A percentile compares a stretch with the other conserved stretches of the same genome.
These are phyloP conservation scores for Discostella pseudostelligera DNA, from an alignment of 108 stramenopile species.

Conservation along the genomic window DNA sequence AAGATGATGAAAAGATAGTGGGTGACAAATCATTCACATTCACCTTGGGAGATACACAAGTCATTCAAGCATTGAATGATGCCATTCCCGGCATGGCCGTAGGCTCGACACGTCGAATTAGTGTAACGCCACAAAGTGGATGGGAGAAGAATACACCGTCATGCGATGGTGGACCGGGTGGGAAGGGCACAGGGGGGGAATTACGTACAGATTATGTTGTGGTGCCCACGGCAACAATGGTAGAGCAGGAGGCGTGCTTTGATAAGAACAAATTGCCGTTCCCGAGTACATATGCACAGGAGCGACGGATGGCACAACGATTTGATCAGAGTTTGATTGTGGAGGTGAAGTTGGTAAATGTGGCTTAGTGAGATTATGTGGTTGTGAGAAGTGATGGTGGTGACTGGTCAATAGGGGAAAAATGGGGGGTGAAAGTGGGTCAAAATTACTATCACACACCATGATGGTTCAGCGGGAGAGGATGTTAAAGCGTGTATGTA, in stretches of 20 bases:
- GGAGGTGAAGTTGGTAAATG: slow-evolving; percentile 71
- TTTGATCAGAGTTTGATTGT: slow-evolving; percentile 88
- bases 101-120: slow-evolving; percentile 62
- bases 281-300: slow-evolving; percentile 75
- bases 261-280: slow-evolving; percentile 79
- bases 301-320: slow-evolving; percentile 85
- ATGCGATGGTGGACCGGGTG: slow-evolving; percentile 89
- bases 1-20: slow-evolving; percentile 74
- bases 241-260: slow-evolving; percentile 81
- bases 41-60: slow-evolving; percentile 47
- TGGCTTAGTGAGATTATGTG: slow-evolving; percentile 5
- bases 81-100: slow-evolving; percentile 71
- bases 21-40: slow-evolving; percentile 68
- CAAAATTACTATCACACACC: no score
- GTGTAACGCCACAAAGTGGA: slow-evolving; percentile 75
- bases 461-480: no score
- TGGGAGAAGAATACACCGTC: slow-evolving; percentile 67
- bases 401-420: background rate
- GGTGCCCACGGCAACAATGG: slow-evolving; percentile 88
- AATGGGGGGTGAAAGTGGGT: no score
- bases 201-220: slow-evolving; percentile 75
- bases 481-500: no score
- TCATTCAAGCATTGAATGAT: slow-evolving; percentile 72
- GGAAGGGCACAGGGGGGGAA: slow-evolving; percentile 73
- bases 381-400: background rate